Evolutionary conservation across 495 filamentous ascomycete genomes (phyloP), one percentile per base, ranked within the genome.

Genomic region (Tuber calosporum): DNA sequence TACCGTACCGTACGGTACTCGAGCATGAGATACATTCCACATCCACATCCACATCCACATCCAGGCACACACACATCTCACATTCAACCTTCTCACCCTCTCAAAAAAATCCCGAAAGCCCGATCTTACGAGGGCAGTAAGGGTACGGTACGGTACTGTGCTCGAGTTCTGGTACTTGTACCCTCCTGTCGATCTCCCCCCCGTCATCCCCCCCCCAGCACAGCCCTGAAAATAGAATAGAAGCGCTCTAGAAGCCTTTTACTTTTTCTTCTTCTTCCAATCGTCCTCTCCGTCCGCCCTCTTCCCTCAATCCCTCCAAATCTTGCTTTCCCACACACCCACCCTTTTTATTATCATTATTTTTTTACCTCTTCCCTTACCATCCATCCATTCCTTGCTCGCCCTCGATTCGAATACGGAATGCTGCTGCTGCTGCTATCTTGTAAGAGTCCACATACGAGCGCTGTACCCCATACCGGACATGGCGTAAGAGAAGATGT

Each of bases 181-280:
- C 53, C 53, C 69, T 77, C 74, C 74, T 77, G 74, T 78, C 74
- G 76, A 78, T 78, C 76, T 68, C 75, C 42, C 75, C 42, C 71
- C 53, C n/a, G 53, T 58, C 53, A 58, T 58, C 42, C 30, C 48
- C 42, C 30, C 48, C 69, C 73, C 66, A 66, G 71, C 69, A 26
- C 69, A 58, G 70, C 53, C 53, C 74, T 66, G 76, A 78, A 77
- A 78, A 78, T 78, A 78, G 76, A 78, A 78, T 78, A 70, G 76
- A 78, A 78, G 74, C 71, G 70, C 76, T 78, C 76, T 78, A 78
- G 76, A 78, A 78, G 76, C 74, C 48, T 75, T 78, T 73, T 75
- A 37, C 42, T 66, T 74, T 72, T 71, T 75, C 76, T 69, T 40
- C 41, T 75, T 73, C 68, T 69, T 66, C 15, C n/a, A 26, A 58